Conservation (phyloP, 495 filamentous ascomycete genomes). For the Endocarpon pusillum region DNA sequence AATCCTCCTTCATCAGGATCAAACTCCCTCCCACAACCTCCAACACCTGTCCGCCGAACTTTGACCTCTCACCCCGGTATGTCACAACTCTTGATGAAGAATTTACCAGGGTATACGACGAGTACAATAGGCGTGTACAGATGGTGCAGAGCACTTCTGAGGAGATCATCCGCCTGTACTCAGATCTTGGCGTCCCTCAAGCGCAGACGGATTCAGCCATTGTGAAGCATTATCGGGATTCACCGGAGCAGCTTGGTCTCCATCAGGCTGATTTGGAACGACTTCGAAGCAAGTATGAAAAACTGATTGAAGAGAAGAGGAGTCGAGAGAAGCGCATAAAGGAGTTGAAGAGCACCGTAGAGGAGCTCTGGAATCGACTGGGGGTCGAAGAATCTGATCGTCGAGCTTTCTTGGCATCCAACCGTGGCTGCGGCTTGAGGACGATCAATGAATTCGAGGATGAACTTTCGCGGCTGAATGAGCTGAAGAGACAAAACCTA, state of each 20-base stretch:
- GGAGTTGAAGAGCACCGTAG: slow-evolving; percentile 56
- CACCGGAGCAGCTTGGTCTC: slow-evolving; percentile 83
- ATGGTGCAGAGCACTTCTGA: slow-evolving; percentile 59
- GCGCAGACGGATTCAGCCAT: slow-evolving; percentile 79
- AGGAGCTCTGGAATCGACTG: slow-evolving; percentile 77
- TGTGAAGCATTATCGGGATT: slow-evolving; percentile 72
- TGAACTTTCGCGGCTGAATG: slow-evolving; percentile 68
- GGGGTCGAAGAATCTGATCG: slow-evolving; percentile 64
- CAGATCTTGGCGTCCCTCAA: slow-evolving; percentile 81
- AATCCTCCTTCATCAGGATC: slow-evolving; percentile 66
- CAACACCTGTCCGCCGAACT: slow-evolving; percentile 58
- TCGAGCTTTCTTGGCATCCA: slow-evolving; percentile 57
- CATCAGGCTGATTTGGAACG: slow-evolving; percentile 67
- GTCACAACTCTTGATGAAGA: slow-evolving; percentile 74
- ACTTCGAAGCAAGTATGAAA: slow-evolving; percentile 58
- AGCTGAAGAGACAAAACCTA: slow-evolving; percentile 85
- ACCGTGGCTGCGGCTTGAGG: slow-evolving; percentile 65
- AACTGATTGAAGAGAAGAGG: slow-evolving; percentile 84
- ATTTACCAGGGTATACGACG: slow-evolving; percentile 85
- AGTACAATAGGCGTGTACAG: slow-evolving; percentile 66
- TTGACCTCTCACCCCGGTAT: slow-evolving; percentile 81
- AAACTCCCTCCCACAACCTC: slow-evolving; percentile 63
- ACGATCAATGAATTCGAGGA: slow-evolving; percentile 91
- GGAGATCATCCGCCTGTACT: slow-evolving; percentile 86
- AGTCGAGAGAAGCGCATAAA: slow-evolving; percentile 64